A percentile compares a stretch with the other conserved stretches of the same genome.
These are phyloP conservation scores for Schizochytrium sp. DNA, from an alignment of 108 stramenopile genomes.

Conservation along the genomic window DNA sequence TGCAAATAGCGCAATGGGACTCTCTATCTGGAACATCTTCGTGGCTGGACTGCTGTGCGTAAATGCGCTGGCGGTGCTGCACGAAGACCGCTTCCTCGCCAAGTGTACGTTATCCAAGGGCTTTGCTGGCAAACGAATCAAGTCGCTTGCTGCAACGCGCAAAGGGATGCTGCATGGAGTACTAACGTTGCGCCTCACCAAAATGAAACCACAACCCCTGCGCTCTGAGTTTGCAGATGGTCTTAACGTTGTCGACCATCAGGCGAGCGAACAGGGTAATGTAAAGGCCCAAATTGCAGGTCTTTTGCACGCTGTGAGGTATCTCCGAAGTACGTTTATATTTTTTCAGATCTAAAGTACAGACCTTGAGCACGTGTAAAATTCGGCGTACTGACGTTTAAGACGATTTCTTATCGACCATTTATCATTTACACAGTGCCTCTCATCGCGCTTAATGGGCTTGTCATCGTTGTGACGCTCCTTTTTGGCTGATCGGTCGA, in stretches of 20 bases:
- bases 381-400: background rate
- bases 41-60: constrained; percentile 2
- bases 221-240: background rate
- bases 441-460: background rate
- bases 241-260: background rate
- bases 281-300: background rate
- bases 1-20: background rate
- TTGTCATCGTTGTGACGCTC: background rate
- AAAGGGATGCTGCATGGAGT: no score
- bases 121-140: no score
- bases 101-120: background rate
- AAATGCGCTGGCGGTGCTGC: background rate
- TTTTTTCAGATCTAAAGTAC: background rate
- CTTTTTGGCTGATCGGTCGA: background rate
- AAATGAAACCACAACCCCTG: background rate
- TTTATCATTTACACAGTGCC: background rate
- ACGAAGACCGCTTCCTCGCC: constrained; percentile 4
- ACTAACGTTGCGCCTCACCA: background rate
- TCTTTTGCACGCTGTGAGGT: constrained; percentile 4
- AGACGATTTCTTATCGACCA: background rate
- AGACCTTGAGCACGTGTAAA: background rate
- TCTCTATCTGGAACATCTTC: background rate
- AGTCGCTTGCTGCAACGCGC: no score
- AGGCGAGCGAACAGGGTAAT: background rate
- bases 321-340: background rate